Evolutionary conservation across 352 stramenopile species (phyloP).

Genomic region (Pythium sp.): DNA sequence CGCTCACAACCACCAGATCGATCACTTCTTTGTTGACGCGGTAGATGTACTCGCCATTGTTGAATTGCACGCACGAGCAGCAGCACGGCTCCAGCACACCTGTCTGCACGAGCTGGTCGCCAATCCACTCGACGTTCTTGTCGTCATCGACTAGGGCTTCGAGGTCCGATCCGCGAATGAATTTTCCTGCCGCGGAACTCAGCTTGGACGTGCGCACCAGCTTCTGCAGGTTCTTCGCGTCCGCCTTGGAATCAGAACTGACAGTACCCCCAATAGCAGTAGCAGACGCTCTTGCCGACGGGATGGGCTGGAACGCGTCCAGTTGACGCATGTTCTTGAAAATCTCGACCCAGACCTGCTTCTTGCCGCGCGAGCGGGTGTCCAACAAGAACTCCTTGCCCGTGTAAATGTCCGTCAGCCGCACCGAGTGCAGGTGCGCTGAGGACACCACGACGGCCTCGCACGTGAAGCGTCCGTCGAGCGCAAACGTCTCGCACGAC

Average conservation of each 20-base stretch:
- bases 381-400: conserved; percentile 48
- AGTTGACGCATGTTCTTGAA: conserved; percentile 30
- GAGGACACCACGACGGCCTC: conserved; percentile 62
- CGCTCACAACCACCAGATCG: conserved; percentile 1
- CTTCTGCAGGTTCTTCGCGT: conserved; percentile 10
- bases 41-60: conserved; percentile 31
- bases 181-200: conserved; percentile 20
- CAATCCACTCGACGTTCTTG: conserved; percentile 20
- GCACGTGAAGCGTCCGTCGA: conserved; percentile 42
- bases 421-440: conserved; percentile 55
- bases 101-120: conserved; percentile 26
- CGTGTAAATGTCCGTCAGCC: conserved; percentile 38
- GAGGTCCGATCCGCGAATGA: conserved; percentile 33
- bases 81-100: conserved; percentile 32
- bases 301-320: conserved; percentile 14
- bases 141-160: conserved; percentile 27
- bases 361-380: conserved; percentile 32
- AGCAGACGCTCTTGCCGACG: not conserved
- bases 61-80: conserved; percentile 31
- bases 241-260: not conserved
- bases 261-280: not conserved
- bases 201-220: conserved; percentile 24
- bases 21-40: conserved; percentile 21
- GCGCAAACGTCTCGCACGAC: conserved; percentile 26
- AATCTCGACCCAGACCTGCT: conserved; percentile 57